Conservation (phyloP, 805 yeast genomes). For the Starmerella apis region DNA sequence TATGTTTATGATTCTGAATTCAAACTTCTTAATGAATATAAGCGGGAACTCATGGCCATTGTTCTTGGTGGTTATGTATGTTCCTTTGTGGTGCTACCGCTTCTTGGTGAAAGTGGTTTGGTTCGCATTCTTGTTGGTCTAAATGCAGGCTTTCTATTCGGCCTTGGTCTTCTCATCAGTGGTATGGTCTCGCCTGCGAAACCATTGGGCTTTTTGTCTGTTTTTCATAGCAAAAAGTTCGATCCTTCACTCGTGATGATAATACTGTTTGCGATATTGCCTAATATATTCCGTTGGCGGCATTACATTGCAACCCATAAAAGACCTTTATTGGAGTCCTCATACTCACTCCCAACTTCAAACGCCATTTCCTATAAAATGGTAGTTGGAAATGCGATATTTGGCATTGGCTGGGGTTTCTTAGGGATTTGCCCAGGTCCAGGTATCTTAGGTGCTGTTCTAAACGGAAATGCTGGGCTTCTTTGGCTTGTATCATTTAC, state of each 20-base stretch:
- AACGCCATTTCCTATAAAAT: conserved; percentile 29
- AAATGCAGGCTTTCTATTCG: conserved; percentile 34
- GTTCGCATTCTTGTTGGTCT: conserved; percentile 5
- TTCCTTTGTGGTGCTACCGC: not conserved
- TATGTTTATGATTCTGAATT: not conserved
- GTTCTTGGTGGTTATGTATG: not conserved
- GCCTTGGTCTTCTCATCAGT: conserved; percentile 39
- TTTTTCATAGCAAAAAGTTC: conserved; percentile 33
- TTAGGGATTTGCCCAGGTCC: conserved; percentile 49
- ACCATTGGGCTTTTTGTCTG: conserved; percentile 39
- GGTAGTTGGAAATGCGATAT: conserved; percentile 37
- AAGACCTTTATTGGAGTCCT: conserved; percentile 12
- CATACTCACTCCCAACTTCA: conserved; percentile 23
- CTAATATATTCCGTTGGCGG: conserved; percentile 32
- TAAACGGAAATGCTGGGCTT: not conserved
- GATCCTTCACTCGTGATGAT: conserved; percentile 43
- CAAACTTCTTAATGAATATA: not conserved
- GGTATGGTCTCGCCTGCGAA: conserved; percentile 41
- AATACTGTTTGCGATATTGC: conserved; percentile 37
- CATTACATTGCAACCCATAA: not conserved
- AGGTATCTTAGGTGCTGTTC: conserved; percentile 31
- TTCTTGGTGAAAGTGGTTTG: not conserved
- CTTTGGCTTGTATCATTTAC: conserved; percentile 13
- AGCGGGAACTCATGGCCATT: not conserved
- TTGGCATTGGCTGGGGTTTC: conserved; percentile 47